Percentiles rank a stretch among this genome's conserved stretches.
These are phyloP conservation scores for Urochloa ruziziensis DNA, from an alignment of 176 grass and related monocot species.

Conservation along the genomic window DNA sequence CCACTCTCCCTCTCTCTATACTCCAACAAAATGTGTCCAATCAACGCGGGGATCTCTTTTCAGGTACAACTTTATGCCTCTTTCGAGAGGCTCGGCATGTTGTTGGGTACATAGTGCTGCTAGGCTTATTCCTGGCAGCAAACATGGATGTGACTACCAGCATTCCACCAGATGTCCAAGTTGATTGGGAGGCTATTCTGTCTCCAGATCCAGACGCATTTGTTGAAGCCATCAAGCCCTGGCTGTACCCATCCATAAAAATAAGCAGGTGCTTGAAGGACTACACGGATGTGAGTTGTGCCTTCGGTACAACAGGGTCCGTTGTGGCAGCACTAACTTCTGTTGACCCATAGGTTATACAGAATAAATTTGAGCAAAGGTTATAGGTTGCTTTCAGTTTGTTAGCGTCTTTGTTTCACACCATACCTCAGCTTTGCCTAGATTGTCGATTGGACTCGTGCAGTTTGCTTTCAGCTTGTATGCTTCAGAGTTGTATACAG, in stretches of 20 bases:
- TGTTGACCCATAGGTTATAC: slow-evolving; percentile 40
- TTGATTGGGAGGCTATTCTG: slow-evolving; percentile 97
- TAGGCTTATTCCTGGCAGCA: slow-evolving; percentile 83
- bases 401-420: slow-evolving; percentile 24
- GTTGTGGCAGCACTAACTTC: slow-evolving; percentile 77
- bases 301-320: slow-evolving; percentile 78
- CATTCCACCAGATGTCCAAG: slow-evolving; percentile 71
- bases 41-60: slow-evolving; percentile 7
- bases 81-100: slow-evolving; percentile 86
- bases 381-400: slow-evolving; percentile 30
- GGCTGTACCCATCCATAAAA: slow-evolving; percentile 77
- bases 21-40: neutral
- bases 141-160: slow-evolving; percentile 82
- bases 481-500: neutral
- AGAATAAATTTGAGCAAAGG: neutral
- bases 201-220: slow-evolving; percentile 56
- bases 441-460: neutral
- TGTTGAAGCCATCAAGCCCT: slow-evolving; percentile 54
- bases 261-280: slow-evolving; percentile 69
- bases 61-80: slow-evolving; percentile 99
- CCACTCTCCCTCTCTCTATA: neutral
- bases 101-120: slow-evolving; percentile 74
- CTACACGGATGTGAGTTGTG: slow-evolving; percentile 56
- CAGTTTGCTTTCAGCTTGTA: neutral
- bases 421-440: neutral